Conservation (phyloP, 2,329 filamentous ascomycete species). For the Botrytis cinerea region DNA sequence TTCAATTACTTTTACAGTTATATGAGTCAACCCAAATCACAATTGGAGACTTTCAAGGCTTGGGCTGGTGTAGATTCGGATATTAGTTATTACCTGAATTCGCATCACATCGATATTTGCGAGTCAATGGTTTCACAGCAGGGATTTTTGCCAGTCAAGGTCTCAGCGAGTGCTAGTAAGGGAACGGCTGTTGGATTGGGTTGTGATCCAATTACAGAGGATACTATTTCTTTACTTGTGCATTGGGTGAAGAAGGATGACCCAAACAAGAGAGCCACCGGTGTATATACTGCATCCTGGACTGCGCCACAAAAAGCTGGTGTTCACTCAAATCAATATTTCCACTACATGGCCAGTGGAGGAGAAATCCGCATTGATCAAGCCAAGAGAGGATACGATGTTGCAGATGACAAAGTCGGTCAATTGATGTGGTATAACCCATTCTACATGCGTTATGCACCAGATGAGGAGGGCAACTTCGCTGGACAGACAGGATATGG, state of each 20-base stretch:
- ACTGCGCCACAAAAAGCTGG: constrained; percentile 89
- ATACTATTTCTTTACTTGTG: constrained; percentile 88
- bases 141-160: constrained; percentile 75
- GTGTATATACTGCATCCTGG: constrained; percentile 92
- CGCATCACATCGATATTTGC: constrained; percentile 89
- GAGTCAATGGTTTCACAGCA: constrained; percentile 81
- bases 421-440: constrained; percentile 87
- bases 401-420: constrained; percentile 75
- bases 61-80: constrained; percentile 82
- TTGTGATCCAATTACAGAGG: constrained; percentile 79
- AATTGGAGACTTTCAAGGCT: constrained; percentile 41
- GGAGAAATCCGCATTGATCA: constrained; percentile 91
- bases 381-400: constrained; percentile 91
- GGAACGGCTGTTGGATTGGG: constrained; percentile 78
- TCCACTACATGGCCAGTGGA: constrained; percentile 84
- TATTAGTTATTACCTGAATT: constrained; percentile 96
- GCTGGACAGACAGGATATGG: constrained; percentile 88
- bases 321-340: constrained; percentile 96
- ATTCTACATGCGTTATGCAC: constrained; percentile 93
- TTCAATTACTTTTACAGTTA: constrained; percentile 99
- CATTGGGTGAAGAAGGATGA: constrained; percentile 79
- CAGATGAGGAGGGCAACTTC: constrained; percentile 94
- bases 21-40: constrained; percentile 43
- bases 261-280: constrained; percentile 72
- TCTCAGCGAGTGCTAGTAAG: constrained; percentile 74